Conservation (phyloP, 2,329 filamentous ascomycete genomes). For the Aschersonia sp. region DNA sequence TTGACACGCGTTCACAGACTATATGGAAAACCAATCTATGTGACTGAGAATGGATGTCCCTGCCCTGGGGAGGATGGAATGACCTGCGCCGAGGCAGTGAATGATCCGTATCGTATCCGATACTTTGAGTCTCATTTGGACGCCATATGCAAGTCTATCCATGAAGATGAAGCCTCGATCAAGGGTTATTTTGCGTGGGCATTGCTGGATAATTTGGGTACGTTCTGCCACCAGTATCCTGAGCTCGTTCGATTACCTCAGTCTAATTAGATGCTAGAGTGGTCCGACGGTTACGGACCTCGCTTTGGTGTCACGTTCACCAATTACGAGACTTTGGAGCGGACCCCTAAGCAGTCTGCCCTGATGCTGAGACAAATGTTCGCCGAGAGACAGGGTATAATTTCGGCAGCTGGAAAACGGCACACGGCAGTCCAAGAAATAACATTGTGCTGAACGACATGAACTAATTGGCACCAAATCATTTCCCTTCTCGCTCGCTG, state of each 20-base stretch:
- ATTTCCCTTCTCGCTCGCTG: too few species aligned
- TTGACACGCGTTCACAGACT: constrained; percentile 11
- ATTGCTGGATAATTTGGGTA: constrained; percentile 20
- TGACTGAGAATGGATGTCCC: constrained; percentile 20
- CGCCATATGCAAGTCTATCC: constrained; percentile 15
- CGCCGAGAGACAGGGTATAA: constrained; percentile 6
- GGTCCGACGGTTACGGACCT: constrained; percentile 23
- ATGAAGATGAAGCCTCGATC: constrained; percentile 14
- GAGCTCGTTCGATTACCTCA: neutral
- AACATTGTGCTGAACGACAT: too few species aligned
- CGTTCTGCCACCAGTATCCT: constrained; percentile 1
- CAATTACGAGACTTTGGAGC: constrained; percentile 20
- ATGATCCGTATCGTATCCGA: constrained; percentile 19
- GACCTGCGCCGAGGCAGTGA: constrained; percentile 12
- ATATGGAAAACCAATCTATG: constrained; percentile 14
- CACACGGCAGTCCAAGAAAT: too few species aligned
- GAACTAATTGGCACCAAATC: too few species aligned
- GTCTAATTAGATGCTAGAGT: constrained; percentile 6
- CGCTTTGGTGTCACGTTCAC: constrained; percentile 23
- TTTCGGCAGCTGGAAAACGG: neutral
- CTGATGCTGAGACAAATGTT: constrained; percentile 14
- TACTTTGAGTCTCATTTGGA: constrained; percentile 25
- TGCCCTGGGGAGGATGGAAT: constrained; percentile 20
- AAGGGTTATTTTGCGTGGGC: constrained; percentile 21
- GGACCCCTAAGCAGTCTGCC: constrained; percentile 22